phyloP scores from a whole-genome alignment of 805 yeast species.

The Danielia reshetovae region DNA sequence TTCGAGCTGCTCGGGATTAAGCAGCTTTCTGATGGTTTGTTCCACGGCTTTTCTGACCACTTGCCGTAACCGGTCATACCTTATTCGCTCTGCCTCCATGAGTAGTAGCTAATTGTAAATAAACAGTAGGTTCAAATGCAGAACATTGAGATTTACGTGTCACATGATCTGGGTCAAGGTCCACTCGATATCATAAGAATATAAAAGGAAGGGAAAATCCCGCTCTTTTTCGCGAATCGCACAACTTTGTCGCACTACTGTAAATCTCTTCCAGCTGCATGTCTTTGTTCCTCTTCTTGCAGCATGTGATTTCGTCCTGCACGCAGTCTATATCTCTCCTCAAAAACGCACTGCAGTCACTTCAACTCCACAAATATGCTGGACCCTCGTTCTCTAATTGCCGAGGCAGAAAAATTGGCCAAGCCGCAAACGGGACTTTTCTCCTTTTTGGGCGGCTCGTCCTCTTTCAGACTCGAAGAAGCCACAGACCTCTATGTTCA shows the following conservation, averaged over 20 bases:
- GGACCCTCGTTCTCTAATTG: slow-evolving; percentile 44
- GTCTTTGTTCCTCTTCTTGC: not conserved
- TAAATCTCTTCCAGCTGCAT: too few species aligned
- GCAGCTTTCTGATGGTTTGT: slow-evolving; percentile 46
- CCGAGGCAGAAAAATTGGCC: slow-evolving; percentile 39
- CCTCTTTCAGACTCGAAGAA: slow-evolving; percentile 70
- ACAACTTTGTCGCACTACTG: not conserved
- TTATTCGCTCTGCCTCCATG: slow-evolving; percentile 24
- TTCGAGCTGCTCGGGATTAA: slow-evolving; percentile 47
- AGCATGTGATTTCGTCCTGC: not conserved
- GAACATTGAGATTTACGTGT: too few species aligned
- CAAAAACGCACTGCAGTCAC: not conserved
- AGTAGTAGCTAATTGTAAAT: not conserved
- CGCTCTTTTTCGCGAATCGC: not conserved
- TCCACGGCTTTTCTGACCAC: slow-evolving; percentile 53
- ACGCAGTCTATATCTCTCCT: not conserved
- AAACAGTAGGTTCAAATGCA: too few species aligned
- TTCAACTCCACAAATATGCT: slow-evolving; percentile 6
- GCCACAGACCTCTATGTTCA: slow-evolving; percentile 87
- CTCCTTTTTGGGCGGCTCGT: slow-evolving; percentile 56
- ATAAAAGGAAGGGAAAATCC: too few species aligned
- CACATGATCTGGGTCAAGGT: too few species aligned
- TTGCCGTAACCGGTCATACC: slow-evolving; percentile 47
- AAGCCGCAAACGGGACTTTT: slow-evolving; percentile 71
- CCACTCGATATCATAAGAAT: too few species aligned